Conservation (phyloP, 495 filamentous ascomycete species). For the Diplogelasinospora grovesii region DNA sequence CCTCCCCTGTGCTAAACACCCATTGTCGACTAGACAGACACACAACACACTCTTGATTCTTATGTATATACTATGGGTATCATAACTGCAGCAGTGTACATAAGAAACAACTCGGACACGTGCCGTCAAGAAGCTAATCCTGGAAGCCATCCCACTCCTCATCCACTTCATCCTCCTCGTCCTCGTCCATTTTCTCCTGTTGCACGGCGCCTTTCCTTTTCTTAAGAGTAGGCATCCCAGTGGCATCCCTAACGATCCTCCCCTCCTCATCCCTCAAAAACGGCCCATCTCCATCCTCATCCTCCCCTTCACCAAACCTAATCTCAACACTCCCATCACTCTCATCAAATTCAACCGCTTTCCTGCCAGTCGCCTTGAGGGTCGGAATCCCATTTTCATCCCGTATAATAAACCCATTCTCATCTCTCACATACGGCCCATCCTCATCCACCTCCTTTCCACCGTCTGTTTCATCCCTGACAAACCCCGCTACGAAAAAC, state of each 20-base stretch:
- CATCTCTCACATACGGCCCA: conserved; percentile 33
- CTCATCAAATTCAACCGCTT: conserved; percentile 13
- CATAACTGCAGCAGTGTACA: too few species aligned
- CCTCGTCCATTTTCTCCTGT: conserved; percentile 6
- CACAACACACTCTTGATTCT: too few species aligned
- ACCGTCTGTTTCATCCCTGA: conserved; percentile 26
- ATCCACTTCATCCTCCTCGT: conserved; percentile 6
- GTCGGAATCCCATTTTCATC: conserved; percentile 33
- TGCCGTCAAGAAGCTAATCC: too few species aligned
- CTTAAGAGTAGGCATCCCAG: conserved; percentile 35
- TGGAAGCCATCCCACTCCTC: conserved; percentile 46
- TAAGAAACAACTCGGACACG: too few species aligned
- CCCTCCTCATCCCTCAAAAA: conserved; percentile 23
- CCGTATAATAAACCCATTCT: conserved; percentile 30
- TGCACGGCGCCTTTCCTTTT: conserved; percentile 12
- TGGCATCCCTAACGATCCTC: conserved; percentile 26
- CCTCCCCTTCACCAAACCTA: conserved; percentile 8
- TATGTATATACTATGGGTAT: too few species aligned
- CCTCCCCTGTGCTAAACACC: too few species aligned
- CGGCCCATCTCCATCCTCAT: conserved; percentile 18
- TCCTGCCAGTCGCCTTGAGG: conserved; percentile 25
- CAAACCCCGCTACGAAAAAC: conserved; percentile 43
- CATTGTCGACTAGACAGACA: too few species aligned
- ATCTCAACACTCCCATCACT: conserved; percentile 24
- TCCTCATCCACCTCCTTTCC: conserved; percentile 12